Conservation (phyloP, 805 yeast genomes). For the Candida ovalis region DNA sequence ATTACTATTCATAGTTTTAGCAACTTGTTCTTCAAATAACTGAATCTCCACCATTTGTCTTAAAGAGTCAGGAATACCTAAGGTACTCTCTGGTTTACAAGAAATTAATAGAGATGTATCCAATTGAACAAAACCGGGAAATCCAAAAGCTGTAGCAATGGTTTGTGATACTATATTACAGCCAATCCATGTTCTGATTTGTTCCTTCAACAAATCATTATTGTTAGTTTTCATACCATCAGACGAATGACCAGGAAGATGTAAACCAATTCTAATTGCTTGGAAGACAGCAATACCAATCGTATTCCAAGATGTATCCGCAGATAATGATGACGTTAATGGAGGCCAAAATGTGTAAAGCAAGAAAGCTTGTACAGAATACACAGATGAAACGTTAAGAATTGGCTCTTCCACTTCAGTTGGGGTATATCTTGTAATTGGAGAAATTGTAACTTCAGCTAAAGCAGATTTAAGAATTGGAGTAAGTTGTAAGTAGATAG, state of each 20-base stretch:
- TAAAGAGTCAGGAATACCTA: constrained; percentile 53
- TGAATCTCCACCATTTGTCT: constrained; percentile 79
- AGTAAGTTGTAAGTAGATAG: constrained; percentile 57
- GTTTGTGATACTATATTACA: constrained; percentile 88
- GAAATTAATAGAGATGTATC: constrained; percentile 63
- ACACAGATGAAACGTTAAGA: constrained; percentile 84
- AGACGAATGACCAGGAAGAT: constrained; percentile 64
- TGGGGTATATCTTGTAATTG: constrained; percentile 81
- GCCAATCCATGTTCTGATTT: constrained; percentile 86
- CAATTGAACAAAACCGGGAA: constrained; percentile 86
- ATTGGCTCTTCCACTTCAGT: constrained; percentile 77
- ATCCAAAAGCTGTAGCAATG: constrained; percentile 89
- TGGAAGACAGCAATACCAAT: constrained; percentile 90
- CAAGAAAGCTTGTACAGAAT: constrained; percentile 89
- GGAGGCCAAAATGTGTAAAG: constrained; percentile 96
- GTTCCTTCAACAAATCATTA: constrained; percentile 61
- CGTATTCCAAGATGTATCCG: constrained; percentile 95
- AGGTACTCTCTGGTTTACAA: constrained; percentile 41
- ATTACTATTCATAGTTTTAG: constrained; percentile 70
- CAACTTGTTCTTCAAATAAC: constrained; percentile 81
- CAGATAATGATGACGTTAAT: constrained; percentile 86
- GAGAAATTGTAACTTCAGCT: constrained; percentile 86
- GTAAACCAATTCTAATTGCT: constrained; percentile 88
- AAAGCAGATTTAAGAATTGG: constrained; percentile 70
- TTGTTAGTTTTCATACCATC: constrained; percentile 43